phyloP scores from a whole-genome alignment of 2,329 filamentous ascomycete genomes.

The Chaetomiaceae sp. region DNA sequence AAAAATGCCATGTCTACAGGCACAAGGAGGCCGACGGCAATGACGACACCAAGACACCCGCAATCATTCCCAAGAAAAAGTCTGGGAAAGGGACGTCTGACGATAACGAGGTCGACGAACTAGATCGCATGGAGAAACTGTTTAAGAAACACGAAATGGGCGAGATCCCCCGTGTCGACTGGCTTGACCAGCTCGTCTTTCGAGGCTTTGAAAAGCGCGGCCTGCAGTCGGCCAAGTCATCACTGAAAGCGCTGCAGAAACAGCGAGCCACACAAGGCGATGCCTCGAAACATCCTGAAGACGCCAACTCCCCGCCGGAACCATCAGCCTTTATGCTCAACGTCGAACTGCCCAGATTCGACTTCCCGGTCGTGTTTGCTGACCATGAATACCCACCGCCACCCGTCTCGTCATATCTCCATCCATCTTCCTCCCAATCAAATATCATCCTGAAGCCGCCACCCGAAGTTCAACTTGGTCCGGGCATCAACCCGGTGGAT shows the following conservation, averaged over 20 bases:
- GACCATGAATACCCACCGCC: constrained; percentile 89
- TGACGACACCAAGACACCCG: constrained; percentile 73
- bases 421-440: constrained; percentile 58
- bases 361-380: constrained; percentile 91
- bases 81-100: constrained; percentile 46
- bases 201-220: constrained; percentile 78
- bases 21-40: constrained; percentile 81
- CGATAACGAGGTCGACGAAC: constrained; percentile 74
- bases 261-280: constrained; percentile 37
- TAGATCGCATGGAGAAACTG: constrained; percentile 81
- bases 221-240: constrained; percentile 58
- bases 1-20: constrained; percentile 84
- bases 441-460: constrained; percentile 71
- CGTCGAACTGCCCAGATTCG: constrained; percentile 88
- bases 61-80: constrained; percentile 53
- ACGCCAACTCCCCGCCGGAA: constrained; percentile 43
- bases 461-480: constrained; percentile 84
- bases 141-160: constrained; percentile 99
- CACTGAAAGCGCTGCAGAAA: constrained; percentile 53
- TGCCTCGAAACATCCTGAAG: constrained; percentile 28
- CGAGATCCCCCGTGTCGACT: constrained; percentile 86
- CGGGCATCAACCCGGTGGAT: constrained; percentile 71
- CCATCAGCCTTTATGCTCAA: constrained; percentile 71
- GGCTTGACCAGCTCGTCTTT: constrained; percentile 94
- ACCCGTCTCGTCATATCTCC: constrained; percentile 70